Conservation (phyloP, 2,329 filamentous ascomycete genomes). For the Aspergillus niger region DNA sequence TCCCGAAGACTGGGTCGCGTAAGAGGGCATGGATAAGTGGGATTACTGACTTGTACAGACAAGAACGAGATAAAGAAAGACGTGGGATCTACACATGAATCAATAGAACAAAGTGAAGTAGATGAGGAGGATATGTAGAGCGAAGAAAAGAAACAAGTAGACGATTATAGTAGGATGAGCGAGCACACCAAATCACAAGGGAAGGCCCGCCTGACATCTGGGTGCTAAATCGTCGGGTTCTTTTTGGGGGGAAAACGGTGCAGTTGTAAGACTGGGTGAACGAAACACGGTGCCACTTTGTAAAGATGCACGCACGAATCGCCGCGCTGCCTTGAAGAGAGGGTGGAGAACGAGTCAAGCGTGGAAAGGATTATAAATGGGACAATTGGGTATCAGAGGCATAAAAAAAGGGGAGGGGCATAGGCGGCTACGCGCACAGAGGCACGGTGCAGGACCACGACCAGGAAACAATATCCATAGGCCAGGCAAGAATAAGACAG, state of each 20-base stretch:
- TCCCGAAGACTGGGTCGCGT: neutral
- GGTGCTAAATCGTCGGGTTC: neutral
- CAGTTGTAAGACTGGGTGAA: neutral
- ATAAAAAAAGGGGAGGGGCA: neutral
- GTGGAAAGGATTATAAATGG: neutral
- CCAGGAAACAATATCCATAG: neutral
- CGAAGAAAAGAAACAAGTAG: neutral
- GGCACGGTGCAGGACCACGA: neutral
- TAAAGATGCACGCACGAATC: conserved; percentile 2
- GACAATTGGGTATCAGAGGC: conserved; percentile 1
- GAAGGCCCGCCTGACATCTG: neutral
- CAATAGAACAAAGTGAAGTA: neutral
- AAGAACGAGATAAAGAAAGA: neutral
- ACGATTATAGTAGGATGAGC: neutral
- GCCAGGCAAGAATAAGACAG: neutral
- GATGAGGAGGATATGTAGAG: neutral
- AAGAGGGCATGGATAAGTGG: neutral
- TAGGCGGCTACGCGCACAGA: conserved; percentile 1
- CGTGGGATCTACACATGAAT: neutral
- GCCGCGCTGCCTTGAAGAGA: neutral
- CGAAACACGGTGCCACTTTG: neutral
- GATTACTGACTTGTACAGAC: neutral
- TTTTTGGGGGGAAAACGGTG: neutral
- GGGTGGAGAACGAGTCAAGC: conserved; percentile 5
- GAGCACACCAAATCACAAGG: neutral